Evolutionary conservation across 106 monocot genomes (phyloP), one percentile per base, ranked within the genome.

Genomic region (Dendrobium catenatum): DNA sequence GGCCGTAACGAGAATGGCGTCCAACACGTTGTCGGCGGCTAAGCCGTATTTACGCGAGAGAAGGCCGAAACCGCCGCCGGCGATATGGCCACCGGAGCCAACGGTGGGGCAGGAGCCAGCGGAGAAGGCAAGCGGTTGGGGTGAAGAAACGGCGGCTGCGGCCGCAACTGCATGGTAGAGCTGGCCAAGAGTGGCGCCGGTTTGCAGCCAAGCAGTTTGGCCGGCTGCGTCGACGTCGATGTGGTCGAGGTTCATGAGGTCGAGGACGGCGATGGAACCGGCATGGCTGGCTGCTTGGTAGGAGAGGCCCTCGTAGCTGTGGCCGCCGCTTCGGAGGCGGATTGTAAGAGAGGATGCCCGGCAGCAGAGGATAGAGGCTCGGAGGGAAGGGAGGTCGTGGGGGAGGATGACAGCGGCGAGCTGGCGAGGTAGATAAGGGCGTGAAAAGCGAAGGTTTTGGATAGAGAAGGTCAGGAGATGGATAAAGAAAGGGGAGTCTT

Each of bases 91-190:
- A 0, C 91, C 91, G 54, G 55, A 59, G 40, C 91, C 91, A 8
- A 92, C 81, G 49, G 91, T 89, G 9, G 91, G 81, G 83, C 91
- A 89, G 13, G 91, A 89, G 9, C 91, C 91, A 16, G 89, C 91
- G 7, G 91, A 83, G 41, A 89, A 79, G 42, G 77, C 89, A 47
- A 89, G 74, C 16, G 81, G 22, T 6, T 20, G 54, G 27, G 41
- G 24, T 75, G 27, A 51, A 47, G 78, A 77, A 18, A 31, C 33
- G 4, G 79, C 59, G 13, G 55, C 40, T 0, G 86, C 77, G 18
- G 55, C 46, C 2, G 86, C 77, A 15, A 92, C 26, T 15, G 84
- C 85, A 55, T 74, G 75, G 88, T 92, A 92, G 15, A 86, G 61
- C 72, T 90, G 82, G 9, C 92, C 92, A 4, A 92, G 49, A 0